These are phyloP conservation scores for Medicago arabica DNA, from an alignment of 306 rosid genomes.

Conservation along the genomic window DNA sequence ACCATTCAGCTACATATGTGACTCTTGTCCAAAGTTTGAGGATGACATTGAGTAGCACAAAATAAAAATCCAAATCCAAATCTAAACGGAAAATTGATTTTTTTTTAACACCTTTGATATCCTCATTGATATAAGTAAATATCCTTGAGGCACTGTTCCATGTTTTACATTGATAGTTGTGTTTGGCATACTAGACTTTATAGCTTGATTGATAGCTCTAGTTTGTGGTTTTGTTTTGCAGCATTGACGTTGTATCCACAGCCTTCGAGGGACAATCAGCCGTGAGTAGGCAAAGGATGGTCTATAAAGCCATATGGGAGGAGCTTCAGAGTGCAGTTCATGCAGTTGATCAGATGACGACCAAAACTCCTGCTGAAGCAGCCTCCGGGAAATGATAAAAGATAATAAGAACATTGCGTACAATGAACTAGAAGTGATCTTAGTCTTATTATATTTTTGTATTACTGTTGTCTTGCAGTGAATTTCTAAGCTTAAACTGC, in stretches of 20 bases:
- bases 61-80: not conserved
- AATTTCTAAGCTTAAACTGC: constrained; percentile 13
- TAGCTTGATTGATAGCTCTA: constrained; percentile 32
- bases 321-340: constrained; percentile 93
- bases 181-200: constrained; percentile 1
- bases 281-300: constrained; percentile 96
- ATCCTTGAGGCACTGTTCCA: constrained; percentile 16
- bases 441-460: constrained; percentile 30
- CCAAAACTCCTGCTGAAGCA: constrained; percentile 83
- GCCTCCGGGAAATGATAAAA: constrained; percentile 45
- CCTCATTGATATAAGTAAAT: not conserved
- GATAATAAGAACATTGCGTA: constrained; percentile 7
- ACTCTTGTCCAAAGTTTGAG: constrained; percentile 20
- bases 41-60: constrained; percentile 21
- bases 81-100: not conserved
- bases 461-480: constrained; percentile 26
- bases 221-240: constrained; percentile 45
- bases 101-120: not conserved
- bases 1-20: constrained; percentile 1
- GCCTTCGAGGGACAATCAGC: constrained; percentile 92
- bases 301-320: constrained; percentile 96
- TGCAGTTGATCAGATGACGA: constrained; percentile 97
- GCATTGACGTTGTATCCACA: constrained; percentile 77
- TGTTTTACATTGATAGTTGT: constrained; percentile 33
- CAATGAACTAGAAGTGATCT: constrained; percentile 25